These are phyloP conservation scores for Echites panduratus DNA, from an alignment of 257 asterid genomes.

Conservation along the genomic window DNA sequence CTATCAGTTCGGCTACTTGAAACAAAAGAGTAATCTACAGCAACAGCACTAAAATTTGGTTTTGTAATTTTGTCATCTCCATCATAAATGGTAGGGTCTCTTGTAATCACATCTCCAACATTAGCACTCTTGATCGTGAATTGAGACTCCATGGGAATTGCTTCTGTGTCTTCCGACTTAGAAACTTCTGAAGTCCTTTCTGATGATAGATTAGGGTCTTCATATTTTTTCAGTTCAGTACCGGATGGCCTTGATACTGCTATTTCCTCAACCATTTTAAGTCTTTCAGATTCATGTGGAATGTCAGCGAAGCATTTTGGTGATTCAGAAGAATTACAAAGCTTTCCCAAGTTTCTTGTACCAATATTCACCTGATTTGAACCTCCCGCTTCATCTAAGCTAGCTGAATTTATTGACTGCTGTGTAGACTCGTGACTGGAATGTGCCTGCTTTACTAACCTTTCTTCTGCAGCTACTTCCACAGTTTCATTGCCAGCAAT, in stretches of 20 bases:
- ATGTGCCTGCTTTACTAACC: neutral
- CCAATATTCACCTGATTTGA: neutral
- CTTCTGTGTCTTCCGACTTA: slow-evolving; percentile 16
- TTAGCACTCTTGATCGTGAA: slow-evolving; percentile 20
- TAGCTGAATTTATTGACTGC: neutral
- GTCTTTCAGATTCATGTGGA: slow-evolving; percentile 9
- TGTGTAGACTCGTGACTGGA: neutral
- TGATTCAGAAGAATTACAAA: neutral
- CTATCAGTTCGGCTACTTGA: slow-evolving; percentile 56
- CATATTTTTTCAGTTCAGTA: slow-evolving; percentile 12
- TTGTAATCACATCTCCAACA: slow-evolving; percentile 16
- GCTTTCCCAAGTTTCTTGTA: neutral
- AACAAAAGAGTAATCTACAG: slow-evolving; percentile 28
- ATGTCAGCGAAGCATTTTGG: neutral
- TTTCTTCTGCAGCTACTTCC: slow-evolving; percentile 23
- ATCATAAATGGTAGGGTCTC: slow-evolving; percentile 22
- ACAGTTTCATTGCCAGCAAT: slow-evolving; percentile 22
- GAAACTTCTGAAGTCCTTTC: slow-evolving; percentile 22
- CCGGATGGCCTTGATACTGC: slow-evolving; percentile 13
- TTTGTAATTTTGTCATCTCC: slow-evolving; percentile 29
- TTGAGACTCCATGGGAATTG: slow-evolving; percentile 23
- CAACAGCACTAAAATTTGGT: slow-evolving; percentile 31
- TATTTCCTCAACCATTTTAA: neutral
- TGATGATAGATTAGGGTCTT: slow-evolving; percentile 14
- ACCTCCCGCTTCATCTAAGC: neutral